Evolutionary conservation across 2,329 filamentous ascomycete genomes (phyloP).

Genomic region (Penicillium sp.): DNA sequence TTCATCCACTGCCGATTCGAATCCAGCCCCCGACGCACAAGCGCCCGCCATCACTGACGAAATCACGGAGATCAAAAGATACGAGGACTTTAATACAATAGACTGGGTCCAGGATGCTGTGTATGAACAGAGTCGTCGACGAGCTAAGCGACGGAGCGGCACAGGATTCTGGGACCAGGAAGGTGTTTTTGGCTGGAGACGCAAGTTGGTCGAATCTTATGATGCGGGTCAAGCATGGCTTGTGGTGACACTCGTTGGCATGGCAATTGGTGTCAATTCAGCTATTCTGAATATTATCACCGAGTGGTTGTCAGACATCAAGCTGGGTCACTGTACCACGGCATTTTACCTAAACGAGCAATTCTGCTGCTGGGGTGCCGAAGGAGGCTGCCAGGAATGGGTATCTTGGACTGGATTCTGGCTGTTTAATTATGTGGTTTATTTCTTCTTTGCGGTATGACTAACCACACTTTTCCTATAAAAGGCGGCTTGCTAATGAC

Average conservation of each 20-base stretch:
- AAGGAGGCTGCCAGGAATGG: constrained; percentile 85
- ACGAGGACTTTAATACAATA: constrained; percentile 95
- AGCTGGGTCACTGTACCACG: constrained; percentile 91
- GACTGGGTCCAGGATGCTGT: constrained; percentile 99
- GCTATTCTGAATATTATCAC: constrained; percentile 93
- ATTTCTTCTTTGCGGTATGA: constrained; percentile 78
- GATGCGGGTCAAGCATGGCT: constrained; percentile 98
- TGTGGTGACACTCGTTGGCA: constrained; percentile 86
- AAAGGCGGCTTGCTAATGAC: not conserved
- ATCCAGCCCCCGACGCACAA: constrained; percentile 53
- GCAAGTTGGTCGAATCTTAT: constrained; percentile 80
- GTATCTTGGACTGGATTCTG: constrained; percentile 79
- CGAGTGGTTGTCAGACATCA: constrained; percentile 95
- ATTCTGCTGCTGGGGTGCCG: constrained; percentile 97
- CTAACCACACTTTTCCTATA: not conserved
- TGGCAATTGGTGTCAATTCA: constrained; percentile 90
- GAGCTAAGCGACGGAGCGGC: constrained; percentile 70
- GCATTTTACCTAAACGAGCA: constrained; percentile 96
- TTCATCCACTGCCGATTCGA: constrained; percentile 53
- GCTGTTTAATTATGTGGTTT: constrained; percentile 80
- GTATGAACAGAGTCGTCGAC: constrained; percentile 80
- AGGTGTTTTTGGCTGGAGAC: constrained; percentile 73
- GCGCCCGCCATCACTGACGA: constrained; percentile 84
- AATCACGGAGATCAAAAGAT: constrained; percentile 96
- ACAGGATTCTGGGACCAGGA: constrained; percentile 70